phyloP scores from a whole-genome alignment of 2,329 filamentous ascomycete genomes.

The Domatiomyces catenatus region DNA sequence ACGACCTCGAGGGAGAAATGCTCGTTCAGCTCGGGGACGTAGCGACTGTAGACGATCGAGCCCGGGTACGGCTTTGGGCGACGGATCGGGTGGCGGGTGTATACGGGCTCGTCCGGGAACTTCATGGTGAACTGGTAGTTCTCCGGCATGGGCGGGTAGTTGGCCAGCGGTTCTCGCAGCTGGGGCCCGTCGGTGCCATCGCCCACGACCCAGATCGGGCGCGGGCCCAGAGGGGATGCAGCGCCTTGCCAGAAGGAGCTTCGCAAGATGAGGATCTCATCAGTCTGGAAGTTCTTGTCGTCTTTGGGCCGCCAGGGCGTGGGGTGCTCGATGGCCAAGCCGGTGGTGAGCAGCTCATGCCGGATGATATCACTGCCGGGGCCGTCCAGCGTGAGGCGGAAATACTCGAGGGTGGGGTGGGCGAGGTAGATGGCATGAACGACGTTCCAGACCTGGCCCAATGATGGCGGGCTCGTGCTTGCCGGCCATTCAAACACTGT shows the following conservation, averaged over 20 bases:
- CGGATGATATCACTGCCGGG: slow-evolving; percentile 17
- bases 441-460: slow-evolving; percentile 28
- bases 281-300: slow-evolving; percentile 2
- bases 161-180: slow-evolving; percentile 25
- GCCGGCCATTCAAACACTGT: slow-evolving; percentile 24
- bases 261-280: slow-evolving; percentile 35
- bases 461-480: slow-evolving; percentile 19
- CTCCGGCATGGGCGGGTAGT: slow-evolving; percentile 28
- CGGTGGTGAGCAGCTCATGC: slow-evolving; percentile 22
- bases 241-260: slow-evolving; percentile 56
- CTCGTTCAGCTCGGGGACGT: slow-evolving; percentile 59
- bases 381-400: slow-evolving; percentile 23
- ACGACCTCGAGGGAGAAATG: slow-evolving; percentile 62
- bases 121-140: slow-evolving; percentile 26
- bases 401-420: slow-evolving; percentile 21
- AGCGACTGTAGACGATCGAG: slow-evolving; percentile 60
- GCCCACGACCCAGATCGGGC: slow-evolving; percentile 39
- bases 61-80: slow-evolving; percentile 57
- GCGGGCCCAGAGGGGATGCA: slow-evolving; percentile 50
- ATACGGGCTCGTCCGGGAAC: slow-evolving; percentile 29
- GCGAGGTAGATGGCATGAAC: slow-evolving; percentile 25
- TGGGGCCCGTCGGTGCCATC: slow-evolving; percentile 9
- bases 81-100: slow-evolving; percentile 55
- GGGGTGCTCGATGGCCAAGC: slow-evolving; percentile 31
- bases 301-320: slow-evolving; percentile 21